Conservation (phyloP, 441 rosid species). For the Gossypium gossypioides region DNA sequence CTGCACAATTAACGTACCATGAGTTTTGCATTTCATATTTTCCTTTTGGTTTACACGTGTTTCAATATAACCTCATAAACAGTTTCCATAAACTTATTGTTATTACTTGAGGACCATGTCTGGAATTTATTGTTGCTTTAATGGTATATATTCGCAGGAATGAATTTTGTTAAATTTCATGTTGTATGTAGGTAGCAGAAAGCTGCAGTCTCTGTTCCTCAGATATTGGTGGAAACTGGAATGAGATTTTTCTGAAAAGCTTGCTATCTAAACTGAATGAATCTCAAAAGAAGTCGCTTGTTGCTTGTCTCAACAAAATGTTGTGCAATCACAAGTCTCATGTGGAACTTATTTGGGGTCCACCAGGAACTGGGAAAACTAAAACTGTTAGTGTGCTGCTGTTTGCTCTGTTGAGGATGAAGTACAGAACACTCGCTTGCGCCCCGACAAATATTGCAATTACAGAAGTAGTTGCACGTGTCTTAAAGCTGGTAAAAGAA, state of each 20-base stretch:
- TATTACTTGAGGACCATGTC: not conserved
- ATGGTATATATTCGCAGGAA: not conserved
- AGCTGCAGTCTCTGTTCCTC: conserved; percentile 15
- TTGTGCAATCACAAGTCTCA: conserved; percentile 25
- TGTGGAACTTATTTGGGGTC: conserved; percentile 58
- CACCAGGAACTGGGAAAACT: conserved; percentile 70
- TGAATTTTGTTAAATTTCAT: not conserved
- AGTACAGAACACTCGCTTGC: conserved; percentile 37
- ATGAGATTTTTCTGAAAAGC: not conserved
- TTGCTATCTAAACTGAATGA: conserved; percentile 24
- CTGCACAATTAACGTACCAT: not conserved
- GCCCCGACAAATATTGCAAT: conserved; percentile 55
- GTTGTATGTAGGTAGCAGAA: conserved; percentile 21
- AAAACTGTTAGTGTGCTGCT: conserved; percentile 37
- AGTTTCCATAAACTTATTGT: not conserved
- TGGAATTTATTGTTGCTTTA: not conserved
- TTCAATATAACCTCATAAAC: not conserved
- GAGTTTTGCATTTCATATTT: not conserved
- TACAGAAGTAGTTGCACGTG: conserved; percentile 37
- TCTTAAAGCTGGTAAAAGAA: conserved; percentile 24
- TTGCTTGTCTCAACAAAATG: conserved; percentile 19
- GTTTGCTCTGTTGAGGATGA: conserved; percentile 25
- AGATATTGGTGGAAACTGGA: not conserved
- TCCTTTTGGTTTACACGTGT: not conserved
- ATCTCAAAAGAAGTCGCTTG: conserved; percentile 34